Conservation (phyloP, 352 stramenopile species). For the Globisporangium sylvaticum region DNA sequence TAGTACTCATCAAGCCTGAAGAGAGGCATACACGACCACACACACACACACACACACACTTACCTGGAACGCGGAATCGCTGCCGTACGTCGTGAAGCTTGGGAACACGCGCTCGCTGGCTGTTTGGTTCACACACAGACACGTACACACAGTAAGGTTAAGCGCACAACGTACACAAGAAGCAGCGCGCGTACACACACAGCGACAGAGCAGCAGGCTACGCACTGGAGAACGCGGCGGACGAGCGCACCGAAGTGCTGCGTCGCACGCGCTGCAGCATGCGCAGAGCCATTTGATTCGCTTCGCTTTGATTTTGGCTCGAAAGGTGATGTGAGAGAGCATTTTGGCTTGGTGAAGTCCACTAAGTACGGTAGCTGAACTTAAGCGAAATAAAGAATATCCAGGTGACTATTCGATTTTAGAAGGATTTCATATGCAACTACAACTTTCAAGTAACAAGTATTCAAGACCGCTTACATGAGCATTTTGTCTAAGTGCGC, state of each 20-base stretch:
- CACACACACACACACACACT: background rate
- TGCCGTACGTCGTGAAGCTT: slow-evolving; percentile 71
- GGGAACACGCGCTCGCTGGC: slow-evolving; percentile 66
- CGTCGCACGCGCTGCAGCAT: slow-evolving; percentile 25
- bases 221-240: slow-evolving; percentile 29
- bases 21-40: background rate
- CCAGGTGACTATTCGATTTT: no score
- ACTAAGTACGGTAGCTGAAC: no score
- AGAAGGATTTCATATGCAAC: no score
- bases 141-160: background rate
- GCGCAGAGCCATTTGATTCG: slow-evolving; percentile 29
- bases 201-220: background rate
- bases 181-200: background rate
- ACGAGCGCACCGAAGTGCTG: slow-evolving; percentile 7
- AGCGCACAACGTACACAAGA: background rate
- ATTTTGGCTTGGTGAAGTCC: no score
- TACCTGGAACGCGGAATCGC: slow-evolving; percentile 68
- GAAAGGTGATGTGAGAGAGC: slow-evolving; percentile 2
- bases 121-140: slow-evolving; percentile 10
- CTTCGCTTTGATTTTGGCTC: background rate
- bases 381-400: no score
- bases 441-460: no score
- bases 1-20: background rate
- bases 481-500: no score
- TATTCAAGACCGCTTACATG: no score